These are phyloP conservation scores for Beauveria medogensis DNA, from an alignment of 2,329 filamentous ascomycete genomes.

Conservation along the genomic window DNA sequence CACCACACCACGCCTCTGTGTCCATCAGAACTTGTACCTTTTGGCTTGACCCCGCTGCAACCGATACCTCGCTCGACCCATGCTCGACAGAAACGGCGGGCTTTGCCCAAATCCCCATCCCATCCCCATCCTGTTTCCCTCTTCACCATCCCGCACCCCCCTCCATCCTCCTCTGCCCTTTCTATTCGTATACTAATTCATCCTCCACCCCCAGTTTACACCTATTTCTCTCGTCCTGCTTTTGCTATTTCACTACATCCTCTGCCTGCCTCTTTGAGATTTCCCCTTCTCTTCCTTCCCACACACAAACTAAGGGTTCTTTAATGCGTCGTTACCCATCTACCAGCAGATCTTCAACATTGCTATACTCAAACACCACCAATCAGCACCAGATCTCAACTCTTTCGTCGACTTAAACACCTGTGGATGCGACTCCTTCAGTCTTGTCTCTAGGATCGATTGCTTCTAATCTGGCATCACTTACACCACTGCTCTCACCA, in stretches of 20 bases:
- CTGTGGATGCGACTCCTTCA: not conserved
- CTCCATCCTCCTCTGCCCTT: conserved; percentile 2
- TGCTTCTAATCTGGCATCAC: not conserved
- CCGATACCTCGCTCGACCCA: not conserved
- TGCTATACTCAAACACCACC: not conserved
- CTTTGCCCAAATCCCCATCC: conserved; percentile 9
- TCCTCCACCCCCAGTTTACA: conserved; percentile 4
- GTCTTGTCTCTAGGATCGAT: not conserved
- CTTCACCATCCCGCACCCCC: conserved; percentile 8
- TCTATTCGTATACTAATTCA: conserved; percentile 3
- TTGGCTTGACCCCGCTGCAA: not conserved
- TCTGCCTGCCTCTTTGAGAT: not conserved
- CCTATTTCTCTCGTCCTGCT: not conserved
- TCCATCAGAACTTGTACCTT: not conserved
- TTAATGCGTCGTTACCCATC: not conserved
- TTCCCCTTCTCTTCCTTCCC: conserved; percentile 1
- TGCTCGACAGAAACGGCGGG: conserved; percentile 6
- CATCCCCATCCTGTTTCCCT: conserved; percentile 14
- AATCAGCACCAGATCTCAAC: not conserved
- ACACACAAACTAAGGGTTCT: not conserved
- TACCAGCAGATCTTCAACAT: not conserved
- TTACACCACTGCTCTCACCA: conserved; percentile 1
- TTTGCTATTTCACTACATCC: conserved; percentile 7
- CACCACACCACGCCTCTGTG: not conserved
- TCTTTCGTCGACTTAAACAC: not conserved